phyloP scores from a whole-genome alignment of 768 basidiomycete species.

The Favolaschia claudopus region DNA sequence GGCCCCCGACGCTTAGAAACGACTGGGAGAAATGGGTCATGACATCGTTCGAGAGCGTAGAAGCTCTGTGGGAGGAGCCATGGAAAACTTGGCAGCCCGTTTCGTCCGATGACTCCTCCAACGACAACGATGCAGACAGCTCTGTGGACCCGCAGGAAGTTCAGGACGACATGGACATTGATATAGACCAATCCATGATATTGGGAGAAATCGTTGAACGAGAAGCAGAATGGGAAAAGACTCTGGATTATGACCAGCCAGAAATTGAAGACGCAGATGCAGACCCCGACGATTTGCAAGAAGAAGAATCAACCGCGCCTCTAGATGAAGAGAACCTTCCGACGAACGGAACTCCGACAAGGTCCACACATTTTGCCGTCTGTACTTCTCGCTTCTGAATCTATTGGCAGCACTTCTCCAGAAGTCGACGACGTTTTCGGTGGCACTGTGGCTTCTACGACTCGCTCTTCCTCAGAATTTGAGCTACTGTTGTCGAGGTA shows the following conservation, averaged over 20 bases:
- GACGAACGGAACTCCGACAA: not conserved
- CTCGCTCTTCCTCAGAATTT: slow-evolving; percentile 1
- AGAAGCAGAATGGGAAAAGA: slow-evolving; percentile 31
- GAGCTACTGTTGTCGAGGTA: slow-evolving; percentile 21
- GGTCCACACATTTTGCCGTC: not conserved
- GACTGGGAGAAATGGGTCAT: slow-evolving; percentile 80
- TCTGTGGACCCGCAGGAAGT: slow-evolving; percentile 14
- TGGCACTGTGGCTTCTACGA: not conserved
- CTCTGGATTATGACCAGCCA: slow-evolving; percentile 41
- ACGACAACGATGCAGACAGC: slow-evolving; percentile 23
- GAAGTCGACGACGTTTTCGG: slow-evolving; percentile 14
- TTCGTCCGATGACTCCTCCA: slow-evolving; percentile 25
- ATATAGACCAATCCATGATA: slow-evolving; percentile 62
- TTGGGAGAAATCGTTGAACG: slow-evolving; percentile 47
- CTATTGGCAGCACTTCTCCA: not conserved
- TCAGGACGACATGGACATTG: slow-evolving; percentile 39
- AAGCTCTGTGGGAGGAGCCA: slow-evolving; percentile 80
- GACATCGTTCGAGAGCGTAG: slow-evolving; percentile 90
- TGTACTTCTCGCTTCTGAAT: not conserved
- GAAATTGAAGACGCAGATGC: slow-evolving; percentile 43
- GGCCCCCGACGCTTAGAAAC: slow-evolving; percentile 11
- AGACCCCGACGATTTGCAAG: slow-evolving; percentile 35
- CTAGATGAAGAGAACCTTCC: not conserved
- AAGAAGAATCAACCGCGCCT: slow-evolving; percentile 32
- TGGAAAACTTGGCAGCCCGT: slow-evolving; percentile 66